Conservation (phyloP, 768 basidiomycete species). For the Termitomyces sp. region DNA sequence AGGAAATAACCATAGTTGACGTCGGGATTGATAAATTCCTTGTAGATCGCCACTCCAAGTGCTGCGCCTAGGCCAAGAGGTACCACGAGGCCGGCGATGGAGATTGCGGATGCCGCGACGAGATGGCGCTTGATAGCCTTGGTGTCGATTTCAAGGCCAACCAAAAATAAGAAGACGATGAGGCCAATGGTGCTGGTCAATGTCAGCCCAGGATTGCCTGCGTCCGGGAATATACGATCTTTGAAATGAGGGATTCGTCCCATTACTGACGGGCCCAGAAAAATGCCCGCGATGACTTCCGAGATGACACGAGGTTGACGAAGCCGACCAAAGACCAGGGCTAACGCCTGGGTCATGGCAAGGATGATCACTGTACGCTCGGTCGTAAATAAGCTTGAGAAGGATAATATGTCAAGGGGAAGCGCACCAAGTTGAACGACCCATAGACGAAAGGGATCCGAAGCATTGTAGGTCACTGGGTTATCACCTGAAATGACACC, state of each 20-base stretch:
- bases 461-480: slow-evolving; percentile 55
- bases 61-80: slow-evolving; percentile 83
- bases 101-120: slow-evolving; percentile 52
- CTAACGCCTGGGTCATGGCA: slow-evolving; percentile 69
- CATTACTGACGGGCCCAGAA: slow-evolving; percentile 77
- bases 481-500: slow-evolving; percentile 78
- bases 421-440: slow-evolving; percentile 66
- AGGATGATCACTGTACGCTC: slow-evolving; percentile 67
- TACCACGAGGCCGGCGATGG: slow-evolving; percentile 63
- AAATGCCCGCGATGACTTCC: slow-evolving; percentile 87
- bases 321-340: slow-evolving; percentile 60
- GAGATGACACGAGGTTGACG: slow-evolving; percentile 90
- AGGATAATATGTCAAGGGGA: slow-evolving; percentile 5
- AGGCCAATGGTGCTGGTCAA: slow-evolving; percentile 77
- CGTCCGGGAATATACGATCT: slow-evolving; percentile 50
- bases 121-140: slow-evolving; percentile 63
- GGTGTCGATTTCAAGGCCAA: slow-evolving; percentile 82
- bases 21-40: slow-evolving; percentile 50
- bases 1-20: slow-evolving; percentile 79
- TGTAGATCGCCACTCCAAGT: slow-evolving; percentile 68
- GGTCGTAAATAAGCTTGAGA: slow-evolving; percentile 17
- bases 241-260: slow-evolving; percentile 76
- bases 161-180: slow-evolving; percentile 78
- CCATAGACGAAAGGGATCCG: slow-evolving; percentile 75
- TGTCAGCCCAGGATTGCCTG: slow-evolving; percentile 52